Base-by-base conservation (phyloP, 164 flowering plant genomes). In the Vitis rotundifolia region DNA sequence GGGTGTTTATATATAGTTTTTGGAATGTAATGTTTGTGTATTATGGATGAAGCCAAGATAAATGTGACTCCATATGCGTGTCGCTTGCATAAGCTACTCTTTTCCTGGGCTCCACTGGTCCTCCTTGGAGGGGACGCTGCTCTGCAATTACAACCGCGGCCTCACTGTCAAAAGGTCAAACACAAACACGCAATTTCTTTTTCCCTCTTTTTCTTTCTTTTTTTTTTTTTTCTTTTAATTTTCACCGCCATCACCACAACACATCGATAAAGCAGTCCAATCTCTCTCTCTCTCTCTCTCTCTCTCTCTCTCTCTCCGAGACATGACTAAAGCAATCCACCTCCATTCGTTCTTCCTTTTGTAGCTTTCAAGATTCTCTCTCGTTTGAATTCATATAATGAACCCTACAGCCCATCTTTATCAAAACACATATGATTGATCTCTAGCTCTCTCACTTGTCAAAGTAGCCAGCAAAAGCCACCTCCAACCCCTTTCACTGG, bases 211-310 rank as follows among this genome's bases (percentile, higher is more conserved):
- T 29, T 19, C 47, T 3, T 18, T 18, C 2, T 68, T 11, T 68
- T 7, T 28, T 11, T 28, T 26, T 15, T 7, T 8, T 22, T 5
- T 57, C 28, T 28, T 50, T 28, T 50, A 14, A 49, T 59, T 66
- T 59, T 59, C 69, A 63, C 73, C 58, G 66, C 59, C 73, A 74
- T n/a, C 28, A 51, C 59, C 48, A 29, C 60, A 70, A 59, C 63
- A 63, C 63, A 58, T 47, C 58, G 28, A 71, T 67, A 61, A 73
- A 73, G 67, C 66, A 63, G 22, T 61, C 11, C 57, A 22, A 22
- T 22, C 26, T 22, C 1, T 22, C 26, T 22, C 26, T 19, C 26
- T 15, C 12, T 29, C 22, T 29, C 31, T 9, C 2, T 29, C 63
- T 67, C 64, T 12, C 76, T 19, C 50, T 53, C 62, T 19, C 49